Evolutionary conservation across 2,329 filamentous ascomycete species (phyloP).

Genomic region (Fusarium penzigii): DNA sequence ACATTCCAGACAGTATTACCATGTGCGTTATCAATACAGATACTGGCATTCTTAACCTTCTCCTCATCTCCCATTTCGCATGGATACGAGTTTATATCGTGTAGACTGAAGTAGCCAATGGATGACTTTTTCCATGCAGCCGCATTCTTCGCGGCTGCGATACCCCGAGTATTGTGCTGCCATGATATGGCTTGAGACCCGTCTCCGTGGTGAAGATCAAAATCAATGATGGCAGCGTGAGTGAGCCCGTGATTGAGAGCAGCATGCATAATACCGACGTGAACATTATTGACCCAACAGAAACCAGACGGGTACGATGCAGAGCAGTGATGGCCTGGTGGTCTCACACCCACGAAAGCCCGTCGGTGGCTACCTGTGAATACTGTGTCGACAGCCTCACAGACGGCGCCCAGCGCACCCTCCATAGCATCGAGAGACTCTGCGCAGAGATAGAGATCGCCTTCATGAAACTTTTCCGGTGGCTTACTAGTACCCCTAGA

Average conservation of each 20-base stretch:
- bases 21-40: constrained; percentile 93
- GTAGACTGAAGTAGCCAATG: constrained; percentile 94
- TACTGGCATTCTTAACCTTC: constrained; percentile 89
- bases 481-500: constrained; percentile 48
- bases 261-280: constrained; percentile 92
- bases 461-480: constrained; percentile 71
- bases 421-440: constrained; percentile 88
- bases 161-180: constrained; percentile 77
- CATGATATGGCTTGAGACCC: constrained; percentile 95
- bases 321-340: constrained; percentile 95
- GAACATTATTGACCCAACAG: constrained; percentile 98
- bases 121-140: constrained; percentile 77
- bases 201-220: constrained; percentile 89
- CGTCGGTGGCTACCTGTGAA: constrained; percentile 68
- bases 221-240: constrained; percentile 91
- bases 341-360: constrained; percentile 89
- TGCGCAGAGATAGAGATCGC: constrained; percentile 86
- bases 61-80: constrained; percentile 93
- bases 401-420: constrained; percentile 87
- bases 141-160: constrained; percentile 65
- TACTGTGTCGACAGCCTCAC: constrained; percentile 86
- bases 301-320: constrained; percentile 88
- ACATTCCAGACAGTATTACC: constrained; percentile 96
- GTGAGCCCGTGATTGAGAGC: constrained; percentile 82
- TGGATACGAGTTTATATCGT: constrained; percentile 98